Conservation (phyloP, 192 early-diverging fungal species). For the Backusella australiensis region DNA sequence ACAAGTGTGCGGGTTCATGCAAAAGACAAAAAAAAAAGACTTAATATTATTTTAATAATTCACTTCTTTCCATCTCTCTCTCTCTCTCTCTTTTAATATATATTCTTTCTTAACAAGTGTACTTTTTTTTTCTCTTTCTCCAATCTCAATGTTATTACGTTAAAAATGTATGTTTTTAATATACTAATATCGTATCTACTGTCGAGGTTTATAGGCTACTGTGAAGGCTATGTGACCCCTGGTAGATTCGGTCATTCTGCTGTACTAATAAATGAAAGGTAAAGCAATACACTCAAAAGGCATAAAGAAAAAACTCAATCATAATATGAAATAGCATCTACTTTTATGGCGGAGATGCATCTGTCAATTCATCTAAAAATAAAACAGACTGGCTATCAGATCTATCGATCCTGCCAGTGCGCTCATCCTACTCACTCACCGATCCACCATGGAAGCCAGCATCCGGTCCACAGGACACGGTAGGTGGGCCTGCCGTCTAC, state of each 20-base stretch:
- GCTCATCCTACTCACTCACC: constrained; percentile 12
- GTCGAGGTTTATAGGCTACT: neutral
- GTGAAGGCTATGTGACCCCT: constrained; percentile 14
- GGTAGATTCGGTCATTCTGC: constrained; percentile 28
- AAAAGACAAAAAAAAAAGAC: neutral
- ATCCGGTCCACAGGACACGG: constrained; percentile 25
- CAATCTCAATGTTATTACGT: neutral
- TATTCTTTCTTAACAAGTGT: neutral
- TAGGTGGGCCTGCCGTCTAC: constrained; percentile 29
- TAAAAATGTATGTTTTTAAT: constrained; percentile 4
- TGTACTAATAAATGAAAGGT: constrained; percentile 23
- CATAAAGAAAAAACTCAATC: neutral
- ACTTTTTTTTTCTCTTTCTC: neutral
- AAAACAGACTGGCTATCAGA: constrained; percentile 32
- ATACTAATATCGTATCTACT: constrained; percentile 1
- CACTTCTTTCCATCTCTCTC: neutral
- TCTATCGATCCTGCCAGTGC: constrained; percentile 24
- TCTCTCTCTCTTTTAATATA: neutral
- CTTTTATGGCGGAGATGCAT: constrained; percentile 34
- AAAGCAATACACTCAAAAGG: neutral
- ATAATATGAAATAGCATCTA: constrained; percentile 17
- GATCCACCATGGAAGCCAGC: constrained; percentile 25
- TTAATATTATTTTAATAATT: neutral
- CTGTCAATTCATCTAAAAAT: constrained; percentile 14
- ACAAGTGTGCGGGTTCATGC: constrained; percentile 2